phyloP scores from a whole-genome alignment of 805 yeast genomes.

The Ascoidea tarda region DNA sequence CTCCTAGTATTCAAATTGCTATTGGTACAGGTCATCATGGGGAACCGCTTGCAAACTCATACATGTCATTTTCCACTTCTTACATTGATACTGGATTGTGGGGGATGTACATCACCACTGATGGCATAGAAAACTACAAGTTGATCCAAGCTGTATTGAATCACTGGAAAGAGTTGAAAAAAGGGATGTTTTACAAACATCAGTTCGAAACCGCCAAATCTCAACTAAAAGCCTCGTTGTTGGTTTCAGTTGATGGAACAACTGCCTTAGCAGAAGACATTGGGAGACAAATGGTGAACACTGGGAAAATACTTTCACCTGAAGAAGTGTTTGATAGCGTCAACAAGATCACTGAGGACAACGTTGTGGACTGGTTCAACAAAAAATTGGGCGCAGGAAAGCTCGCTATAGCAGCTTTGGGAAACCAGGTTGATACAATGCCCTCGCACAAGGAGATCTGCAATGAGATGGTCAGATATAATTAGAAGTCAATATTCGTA shows the following conservation, averaged over 20 bases:
- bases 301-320: constrained; percentile 48
- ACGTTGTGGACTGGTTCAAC: constrained; percentile 81
- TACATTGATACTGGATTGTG: constrained; percentile 96
- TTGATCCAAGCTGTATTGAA: constrained; percentile 57
- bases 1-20: constrained; percentile 71
- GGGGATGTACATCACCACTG: constrained; percentile 91
- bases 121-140: constrained; percentile 36
- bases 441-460: constrained; percentile 56
- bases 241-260: constrained; percentile 84
- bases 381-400: constrained; percentile 67
- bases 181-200: constrained; percentile 61
- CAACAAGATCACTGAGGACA: constrained; percentile 62
- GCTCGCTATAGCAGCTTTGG: constrained; percentile 83
- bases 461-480: constrained; percentile 11
- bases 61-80: constrained; percentile 92
- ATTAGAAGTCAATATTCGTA: no score
- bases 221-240: constrained; percentile 82
- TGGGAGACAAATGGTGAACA: constrained; percentile 92
- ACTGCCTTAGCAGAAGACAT: constrained; percentile 96
- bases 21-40: constrained; percentile 41
- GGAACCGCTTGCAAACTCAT: constrained; percentile 76
- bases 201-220: constrained; percentile 93
- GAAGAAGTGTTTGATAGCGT: constrained; percentile 44
- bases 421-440: constrained; percentile 50
- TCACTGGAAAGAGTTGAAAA: constrained; percentile 82